Evolutionary conservation across 306 rosid species (phyloP).

Genomic region (Dryas drummondii): DNA sequence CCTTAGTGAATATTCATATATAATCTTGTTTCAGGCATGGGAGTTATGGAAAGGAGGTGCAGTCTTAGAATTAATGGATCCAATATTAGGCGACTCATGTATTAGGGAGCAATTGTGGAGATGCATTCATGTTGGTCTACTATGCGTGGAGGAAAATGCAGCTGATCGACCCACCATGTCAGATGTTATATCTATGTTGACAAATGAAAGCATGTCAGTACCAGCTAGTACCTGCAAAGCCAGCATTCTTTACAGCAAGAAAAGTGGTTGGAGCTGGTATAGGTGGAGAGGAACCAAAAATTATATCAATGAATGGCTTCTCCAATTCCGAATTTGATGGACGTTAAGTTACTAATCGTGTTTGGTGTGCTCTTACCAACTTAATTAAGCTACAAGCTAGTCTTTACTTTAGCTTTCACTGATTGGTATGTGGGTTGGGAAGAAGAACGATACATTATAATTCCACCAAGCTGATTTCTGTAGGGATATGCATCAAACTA

Average conservation of each 20-base stretch:
- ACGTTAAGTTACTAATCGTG: background rate
- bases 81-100: conserved; percentile 1
- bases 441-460: too few relatives aligned
- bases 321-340: conserved; percentile 15
- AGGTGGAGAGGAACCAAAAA: background rate
- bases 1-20: too few relatives aligned
- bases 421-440: too few relatives aligned
- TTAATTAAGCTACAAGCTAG: too few relatives aligned
- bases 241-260: conserved; percentile 7
- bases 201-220: conserved; percentile 5
- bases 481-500: too few relatives aligned
- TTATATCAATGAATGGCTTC: background rate
- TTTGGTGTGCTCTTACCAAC: too few relatives aligned
- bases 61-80: background rate
- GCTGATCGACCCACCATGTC: conserved; percentile 17
- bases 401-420: too few relatives aligned
- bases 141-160: conserved; percentile 17
- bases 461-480: too few relatives aligned
- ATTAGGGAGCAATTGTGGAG: background rate
- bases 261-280: background rate
- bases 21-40: conserved; percentile 22
- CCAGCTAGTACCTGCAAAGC: conserved; percentile 9
- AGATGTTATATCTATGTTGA: conserved; percentile 16
- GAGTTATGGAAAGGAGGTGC: conserved; percentile 18
- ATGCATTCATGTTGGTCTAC: conserved; percentile 21